These are phyloP conservation scores for Lentinula novae-zelandiae DNA, from an alignment of 1,284 basidiomycete genomes.

Conservation along the genomic window DNA sequence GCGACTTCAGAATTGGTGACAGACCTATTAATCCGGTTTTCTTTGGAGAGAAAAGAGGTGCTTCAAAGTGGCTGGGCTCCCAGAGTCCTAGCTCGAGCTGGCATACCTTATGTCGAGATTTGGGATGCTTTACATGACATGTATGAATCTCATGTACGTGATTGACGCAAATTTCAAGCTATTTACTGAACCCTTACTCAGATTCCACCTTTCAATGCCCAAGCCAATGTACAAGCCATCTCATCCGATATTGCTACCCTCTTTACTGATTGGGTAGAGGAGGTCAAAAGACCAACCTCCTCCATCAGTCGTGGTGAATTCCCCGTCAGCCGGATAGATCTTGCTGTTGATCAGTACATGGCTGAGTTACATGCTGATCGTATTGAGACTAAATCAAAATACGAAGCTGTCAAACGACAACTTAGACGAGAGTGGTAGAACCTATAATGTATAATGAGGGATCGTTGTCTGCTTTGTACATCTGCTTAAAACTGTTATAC, in stretches of 20 bases:
- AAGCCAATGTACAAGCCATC: constrained; percentile 71
- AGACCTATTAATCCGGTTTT: constrained; percentile 66
- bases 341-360: constrained; percentile 67
- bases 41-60: constrained; percentile 54
- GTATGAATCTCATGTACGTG: constrained; percentile 78
- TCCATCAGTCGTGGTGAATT: constrained; percentile 54
- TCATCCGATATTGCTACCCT: constrained; percentile 76
- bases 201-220: constrained; percentile 82
- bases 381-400: constrained; percentile 54
- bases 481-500: no score
- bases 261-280: constrained; percentile 73
- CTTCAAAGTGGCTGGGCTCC: constrained; percentile 78
- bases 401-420: constrained; percentile 66
- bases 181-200: constrained; percentile 25
- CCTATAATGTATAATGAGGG: not conserved
- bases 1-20: constrained; percentile 59
- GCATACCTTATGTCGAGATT: constrained; percentile 71
- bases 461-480: not conserved
- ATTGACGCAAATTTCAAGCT: not conserved
- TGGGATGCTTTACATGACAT: constrained; percentile 86
- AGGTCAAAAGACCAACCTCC: constrained; percentile 63
- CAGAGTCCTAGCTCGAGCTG: constrained; percentile 71
- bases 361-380: constrained; percentile 59
- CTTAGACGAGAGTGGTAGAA: constrained; percentile 61
- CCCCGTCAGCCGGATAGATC: constrained; percentile 71